Percentiles rank a stretch among this genome's conserved stretches.
These are phyloP conservation scores for Scedosporium apiospermum DNA, from an alignment of 2,329 filamentous ascomycete genomes.

Conservation along the genomic window DNA sequence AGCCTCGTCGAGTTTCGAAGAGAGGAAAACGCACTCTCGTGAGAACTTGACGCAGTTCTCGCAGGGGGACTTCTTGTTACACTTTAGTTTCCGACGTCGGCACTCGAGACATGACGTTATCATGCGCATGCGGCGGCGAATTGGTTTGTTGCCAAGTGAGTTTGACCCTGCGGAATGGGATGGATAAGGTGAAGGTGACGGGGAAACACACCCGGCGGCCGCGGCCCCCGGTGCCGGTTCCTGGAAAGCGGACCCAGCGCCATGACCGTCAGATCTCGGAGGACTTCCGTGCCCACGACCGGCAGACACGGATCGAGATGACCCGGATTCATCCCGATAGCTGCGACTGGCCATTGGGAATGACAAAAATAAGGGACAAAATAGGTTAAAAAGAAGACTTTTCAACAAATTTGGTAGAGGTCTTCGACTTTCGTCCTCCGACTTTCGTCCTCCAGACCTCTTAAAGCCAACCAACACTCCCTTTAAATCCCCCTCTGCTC, in stretches of 20 bases:
- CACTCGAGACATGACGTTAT: conserved; percentile 63
- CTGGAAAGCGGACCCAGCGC: conserved; percentile 1
- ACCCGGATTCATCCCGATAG: neutral
- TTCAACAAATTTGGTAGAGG: neutral
- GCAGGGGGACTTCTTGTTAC: conserved; percentile 65
- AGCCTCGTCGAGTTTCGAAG: conserved; percentile 57
- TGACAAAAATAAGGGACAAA: neutral
- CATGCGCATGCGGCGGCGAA: conserved; percentile 53
- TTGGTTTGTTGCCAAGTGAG: conserved; percentile 19
- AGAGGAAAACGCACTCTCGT: conserved; percentile 53
- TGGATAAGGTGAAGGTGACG: neutral
- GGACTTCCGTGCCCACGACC: neutral
- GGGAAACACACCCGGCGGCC: neutral
- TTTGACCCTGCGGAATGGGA: neutral
- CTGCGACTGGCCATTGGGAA: neutral
- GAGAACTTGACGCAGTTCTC: conserved; percentile 50
- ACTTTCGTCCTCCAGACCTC: neutral
- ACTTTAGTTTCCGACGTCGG: conserved; percentile 67
- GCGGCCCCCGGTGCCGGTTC: neutral
- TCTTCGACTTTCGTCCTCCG: neutral
- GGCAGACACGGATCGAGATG: neutral
- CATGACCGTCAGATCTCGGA: neutral
- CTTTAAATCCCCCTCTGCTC: neutral
- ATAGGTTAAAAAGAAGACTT: neutral
- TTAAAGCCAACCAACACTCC: neutral